A percentile compares a stretch with the other conserved stretches of the same genome.
phyloP scores from a whole-genome alignment of 305 asterid species.

The Stenogyne calaminthoides region DNA sequence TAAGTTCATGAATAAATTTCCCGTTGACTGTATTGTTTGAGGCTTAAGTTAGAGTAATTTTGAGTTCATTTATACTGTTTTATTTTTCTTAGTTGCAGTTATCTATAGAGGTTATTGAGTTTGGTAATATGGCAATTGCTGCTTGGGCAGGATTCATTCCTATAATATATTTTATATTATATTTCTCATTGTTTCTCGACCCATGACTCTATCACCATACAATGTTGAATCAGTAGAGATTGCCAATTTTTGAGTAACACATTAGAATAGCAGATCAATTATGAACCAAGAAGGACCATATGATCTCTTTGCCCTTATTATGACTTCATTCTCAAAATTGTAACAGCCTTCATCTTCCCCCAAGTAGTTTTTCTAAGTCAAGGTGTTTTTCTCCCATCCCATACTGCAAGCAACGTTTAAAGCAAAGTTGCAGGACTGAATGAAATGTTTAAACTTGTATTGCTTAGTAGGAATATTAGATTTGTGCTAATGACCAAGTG shows the following conservation, averaged over 20 bases:
- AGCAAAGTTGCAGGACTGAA: background rate
- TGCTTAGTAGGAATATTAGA: background rate
- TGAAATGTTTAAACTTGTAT: background rate
- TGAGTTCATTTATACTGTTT: background rate
- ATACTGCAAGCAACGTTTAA: background rate
- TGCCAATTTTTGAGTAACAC: background rate
- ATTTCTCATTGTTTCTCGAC: background rate
- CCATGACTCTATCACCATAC: background rate
- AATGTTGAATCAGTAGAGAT: background rate
- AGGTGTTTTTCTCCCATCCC: background rate
- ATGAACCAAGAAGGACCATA: background rate
- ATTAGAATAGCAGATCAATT: background rate
- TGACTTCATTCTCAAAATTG: background rate
- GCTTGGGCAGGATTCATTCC: background rate
- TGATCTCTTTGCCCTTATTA: background rate
- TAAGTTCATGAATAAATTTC: too few relatives aligned
- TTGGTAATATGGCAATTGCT: background rate
- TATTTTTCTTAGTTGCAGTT: background rate
- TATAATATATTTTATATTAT: background rate
- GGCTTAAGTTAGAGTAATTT: background rate
- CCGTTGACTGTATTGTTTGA: background rate
- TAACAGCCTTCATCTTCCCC: background rate
- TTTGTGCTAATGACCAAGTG: conserved; percentile 10
- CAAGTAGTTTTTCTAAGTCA: background rate
- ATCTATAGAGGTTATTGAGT: background rate